Evolutionary conservation across 371 early-diverging fungal species (phyloP), one percentile per base, ranked within the genome.

Genomic region (Rhizomucor pusillus): DNA sequence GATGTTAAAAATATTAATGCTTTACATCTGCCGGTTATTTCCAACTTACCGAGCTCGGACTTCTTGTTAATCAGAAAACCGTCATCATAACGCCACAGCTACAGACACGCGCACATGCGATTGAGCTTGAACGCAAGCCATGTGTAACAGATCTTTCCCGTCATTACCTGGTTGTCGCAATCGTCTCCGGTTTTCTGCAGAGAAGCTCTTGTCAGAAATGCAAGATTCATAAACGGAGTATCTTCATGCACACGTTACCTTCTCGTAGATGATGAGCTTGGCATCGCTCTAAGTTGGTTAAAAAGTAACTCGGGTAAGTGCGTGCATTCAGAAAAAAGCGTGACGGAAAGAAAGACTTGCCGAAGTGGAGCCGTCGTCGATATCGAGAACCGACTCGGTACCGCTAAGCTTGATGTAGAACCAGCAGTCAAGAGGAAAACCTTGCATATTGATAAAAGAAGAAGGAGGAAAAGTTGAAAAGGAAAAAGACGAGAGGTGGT

Each of bases 51-150:
- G 18, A 71, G 46, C 5, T 54, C 54, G 22, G 60, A 60, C 23
- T 66, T 53, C 39, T 69, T 76, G 35, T 66, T 66, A 25, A 64
- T 36, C 14, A 76, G 47, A 39, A 60, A 68, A 5, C 77, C 73
- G 48, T 61, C 50, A n/a, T 68, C 69, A 47, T 52, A 66, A 4
- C 46, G 39, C 65, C 69, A 72, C 6, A 76, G 47, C 69, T 72
- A 19, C 7, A 29, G 5, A 29, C 7, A 29, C 7, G 7, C 20
- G 16, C 29, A 29, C 7, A 29, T 29, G 7, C 20, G 16, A 45
- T 18, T 6, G 40, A 52, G 13, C 29, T 29, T 29, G 7, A 29
- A 29, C 7, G 19, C 41, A 41, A 11, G 41, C 11, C 11, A 41
- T 41, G 19, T 14, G 14, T 19, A 41, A 41, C 14, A 14, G 5